Base-by-base conservation (phyloP, 164 flowering plant genomes). In the Akebia trifoliata region DNA sequence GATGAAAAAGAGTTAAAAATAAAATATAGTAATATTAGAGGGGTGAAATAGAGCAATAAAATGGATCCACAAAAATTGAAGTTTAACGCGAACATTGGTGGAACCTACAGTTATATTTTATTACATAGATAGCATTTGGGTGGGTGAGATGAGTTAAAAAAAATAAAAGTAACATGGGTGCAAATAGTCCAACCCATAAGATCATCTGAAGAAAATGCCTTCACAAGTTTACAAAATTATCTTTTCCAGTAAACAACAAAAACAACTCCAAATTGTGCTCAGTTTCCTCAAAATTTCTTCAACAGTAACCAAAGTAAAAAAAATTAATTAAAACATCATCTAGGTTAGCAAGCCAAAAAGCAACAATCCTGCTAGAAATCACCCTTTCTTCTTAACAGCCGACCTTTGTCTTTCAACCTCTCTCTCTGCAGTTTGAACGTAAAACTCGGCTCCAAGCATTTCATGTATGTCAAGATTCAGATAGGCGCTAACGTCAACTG, bases 371-470 rank as follows among this genome's bases (percentile, higher is more conserved):
- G 32, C 36, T 37, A 28, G 11, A 62, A 3, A 55, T 54, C 47
- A 62, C 35, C 48, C 34, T 22, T 36, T 21, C 57, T 56, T 79
- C 69, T 46, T 85, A 68, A 78, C 78, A 1, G 65, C 21, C 50
- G 44, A 30, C 9, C 78, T 74, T 61, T 95, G 69, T 50, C 91
- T 57, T 56, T 81, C 79, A 34, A 79, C 97, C 69, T 90, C 97
- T 51, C 60, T 71, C 74, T 94, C 97, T 25, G 95, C 95, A 50
- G 76, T 80, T 22, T 70, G 60, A 62, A 90, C 91, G 75, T 63
- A 76, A 56, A 94, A 90, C 72, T 94, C 99, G 14, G 95, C 76
- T 38, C 87, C 96, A 31, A 94, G 96, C 97, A 94, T 94, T 39
- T 94, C 95, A 49, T 80, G 81, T 39, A 81, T 63, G 2, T 79